Conservation (phyloP, 1,284 basidiomycete genomes). For the Melampsora medusae region DNA sequence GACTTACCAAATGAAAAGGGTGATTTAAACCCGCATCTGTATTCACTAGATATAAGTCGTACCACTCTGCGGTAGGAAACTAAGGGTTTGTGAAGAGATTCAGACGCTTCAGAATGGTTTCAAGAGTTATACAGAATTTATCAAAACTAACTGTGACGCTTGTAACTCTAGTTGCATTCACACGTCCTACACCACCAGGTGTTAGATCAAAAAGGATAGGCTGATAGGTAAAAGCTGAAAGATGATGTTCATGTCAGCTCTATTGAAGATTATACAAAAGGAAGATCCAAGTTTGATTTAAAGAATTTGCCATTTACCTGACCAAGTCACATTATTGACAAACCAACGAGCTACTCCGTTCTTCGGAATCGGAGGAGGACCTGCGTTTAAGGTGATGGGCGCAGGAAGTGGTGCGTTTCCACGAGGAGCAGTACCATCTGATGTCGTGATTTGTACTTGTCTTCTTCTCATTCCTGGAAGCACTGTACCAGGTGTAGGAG, state of each 20-base stretch:
- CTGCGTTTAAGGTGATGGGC: conserved; percentile 6
- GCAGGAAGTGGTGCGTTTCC: background rate
- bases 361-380: background rate
- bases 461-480: background rate
- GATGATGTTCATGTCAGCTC: background rate
- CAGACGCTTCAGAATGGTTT: background rate
- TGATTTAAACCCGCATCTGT: background rate
- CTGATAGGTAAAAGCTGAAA: conserved; percentile 4
- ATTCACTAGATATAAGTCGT: conserved; percentile 4
- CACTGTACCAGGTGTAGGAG: background rate
- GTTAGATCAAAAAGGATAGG: conserved; percentile 16
- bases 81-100: background rate
- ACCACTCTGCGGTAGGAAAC: conserved; percentile 11
- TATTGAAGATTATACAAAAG: too few species aligned
- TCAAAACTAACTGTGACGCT: background rate
- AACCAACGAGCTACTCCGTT: conserved; percentile 22
- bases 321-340: conserved; percentile 26
- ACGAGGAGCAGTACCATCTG: background rate
- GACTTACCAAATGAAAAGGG: conserved; percentile 10
- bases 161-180: background rate
- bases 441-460: background rate
- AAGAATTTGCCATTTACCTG: background rate
- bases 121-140: background rate
- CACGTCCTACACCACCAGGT: background rate
- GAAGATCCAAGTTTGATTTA: too few species aligned